Evolutionary conservation across 495 filamentous ascomycete species (phyloP).

Genomic region (Clavariopsis aquatica): DNA sequence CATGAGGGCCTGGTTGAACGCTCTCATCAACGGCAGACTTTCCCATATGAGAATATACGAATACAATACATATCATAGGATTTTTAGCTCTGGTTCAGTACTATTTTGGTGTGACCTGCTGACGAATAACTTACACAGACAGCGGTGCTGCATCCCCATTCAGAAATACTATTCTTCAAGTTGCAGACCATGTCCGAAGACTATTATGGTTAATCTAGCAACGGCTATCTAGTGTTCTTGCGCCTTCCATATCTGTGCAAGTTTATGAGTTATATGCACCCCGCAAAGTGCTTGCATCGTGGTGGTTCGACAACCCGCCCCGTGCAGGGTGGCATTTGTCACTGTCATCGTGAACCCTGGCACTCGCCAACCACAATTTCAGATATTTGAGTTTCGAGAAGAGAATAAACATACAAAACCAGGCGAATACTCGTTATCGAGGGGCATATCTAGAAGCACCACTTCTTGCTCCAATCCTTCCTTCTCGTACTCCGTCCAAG

Average conservation of each 20-base stretch:
- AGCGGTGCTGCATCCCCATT: neutral
- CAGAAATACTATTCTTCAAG: neutral
- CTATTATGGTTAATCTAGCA: neutral
- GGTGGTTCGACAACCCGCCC: neutral
- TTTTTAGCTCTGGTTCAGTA: neutral
- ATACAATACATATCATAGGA: neutral
- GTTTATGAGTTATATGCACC: neutral
- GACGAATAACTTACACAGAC: neutral
- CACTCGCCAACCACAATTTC: neutral
- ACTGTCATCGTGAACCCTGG: neutral
- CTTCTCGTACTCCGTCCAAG: too few species aligned
- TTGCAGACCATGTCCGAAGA: neutral
- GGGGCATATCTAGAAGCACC: too few species aligned
- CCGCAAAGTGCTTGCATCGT: neutral
- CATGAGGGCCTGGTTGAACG: neutral
- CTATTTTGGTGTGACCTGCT: neutral
- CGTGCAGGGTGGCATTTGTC: slow-evolving; percentile 6
- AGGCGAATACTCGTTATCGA: too few species aligned
- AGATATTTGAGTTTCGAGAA: neutral
- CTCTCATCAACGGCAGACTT: neutral
- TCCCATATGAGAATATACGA: neutral
- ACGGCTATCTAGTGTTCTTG: neutral
- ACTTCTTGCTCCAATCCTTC: too few species aligned
- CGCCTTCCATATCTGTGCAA: neutral
- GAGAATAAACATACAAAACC: neutral